These are phyloP conservation scores for Trichoderma semiorbis DNA, from an alignment of 2,329 filamentous ascomycete genomes.

Conservation along the genomic window DNA sequence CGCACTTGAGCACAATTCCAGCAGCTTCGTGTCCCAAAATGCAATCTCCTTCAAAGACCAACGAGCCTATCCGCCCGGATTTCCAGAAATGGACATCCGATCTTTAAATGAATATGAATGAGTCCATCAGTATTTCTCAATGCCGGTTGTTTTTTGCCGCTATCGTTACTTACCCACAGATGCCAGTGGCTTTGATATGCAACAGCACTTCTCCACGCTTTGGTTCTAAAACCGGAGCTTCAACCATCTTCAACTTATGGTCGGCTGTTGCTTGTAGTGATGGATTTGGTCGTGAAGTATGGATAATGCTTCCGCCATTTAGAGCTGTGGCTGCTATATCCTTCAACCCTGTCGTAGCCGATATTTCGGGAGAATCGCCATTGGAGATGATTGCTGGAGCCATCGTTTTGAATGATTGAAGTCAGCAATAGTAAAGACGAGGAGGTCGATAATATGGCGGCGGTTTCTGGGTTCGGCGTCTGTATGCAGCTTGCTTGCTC, in stretches of 20 bases:
- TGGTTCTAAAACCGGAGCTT: neutral
- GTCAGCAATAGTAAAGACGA: neutral
- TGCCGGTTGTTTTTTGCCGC: neutral
- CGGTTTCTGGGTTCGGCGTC: neutral
- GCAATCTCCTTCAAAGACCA: slow-evolving; percentile 4
- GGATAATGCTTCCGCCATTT: neutral
- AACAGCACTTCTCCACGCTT: neutral
- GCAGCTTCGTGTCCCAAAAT: slow-evolving; percentile 9
- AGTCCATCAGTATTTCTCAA: neutral
- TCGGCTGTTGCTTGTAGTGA: slow-evolving; percentile 9
- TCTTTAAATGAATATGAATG: neutral
- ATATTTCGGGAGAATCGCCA: neutral
- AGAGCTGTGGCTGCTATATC: neutral
- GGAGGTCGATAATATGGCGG: neutral
- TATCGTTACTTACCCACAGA: neutral
- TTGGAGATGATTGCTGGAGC: neutral
- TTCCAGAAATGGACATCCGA: slow-evolving; percentile 14
- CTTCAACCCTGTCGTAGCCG: neutral
- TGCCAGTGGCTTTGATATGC: neutral
- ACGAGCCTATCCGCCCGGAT: neutral
- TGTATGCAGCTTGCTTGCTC: neutral
- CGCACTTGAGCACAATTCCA: neutral
- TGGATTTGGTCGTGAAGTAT: neutral
- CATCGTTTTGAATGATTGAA: neutral
- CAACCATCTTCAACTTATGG: neutral